Evolutionary conservation across 768 basidiomycete genomes (phyloP).

Genomic region (Macrocybe gigantea): DNA sequence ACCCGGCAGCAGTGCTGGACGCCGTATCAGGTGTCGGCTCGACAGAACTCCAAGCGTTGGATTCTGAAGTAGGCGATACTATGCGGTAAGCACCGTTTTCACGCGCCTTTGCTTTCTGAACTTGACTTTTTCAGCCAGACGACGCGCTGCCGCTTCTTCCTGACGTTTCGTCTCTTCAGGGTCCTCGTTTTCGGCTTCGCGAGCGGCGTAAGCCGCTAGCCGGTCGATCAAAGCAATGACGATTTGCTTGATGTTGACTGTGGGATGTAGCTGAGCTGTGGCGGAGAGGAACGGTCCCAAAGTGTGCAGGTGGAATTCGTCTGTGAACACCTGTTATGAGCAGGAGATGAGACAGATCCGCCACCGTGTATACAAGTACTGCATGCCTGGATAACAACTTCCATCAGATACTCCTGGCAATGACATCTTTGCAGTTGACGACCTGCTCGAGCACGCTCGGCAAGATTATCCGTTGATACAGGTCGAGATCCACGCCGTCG

Average conservation of each 20-base stretch:
- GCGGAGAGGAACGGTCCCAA: slow-evolving; percentile 96
- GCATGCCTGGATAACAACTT: slow-evolving; percentile 94
- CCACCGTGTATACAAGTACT: neutral
- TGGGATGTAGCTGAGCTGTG: slow-evolving; percentile 93
- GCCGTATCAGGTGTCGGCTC: slow-evolving; percentile 25
- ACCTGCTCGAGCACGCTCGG: slow-evolving; percentile 95
- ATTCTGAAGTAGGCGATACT: slow-evolving; percentile 30
- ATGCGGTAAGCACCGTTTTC: slow-evolving; percentile 37
- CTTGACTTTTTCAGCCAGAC: slow-evolving; percentile 84
- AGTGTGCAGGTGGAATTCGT: slow-evolving; percentile 95
- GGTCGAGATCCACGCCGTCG: slow-evolving; percentile 91
- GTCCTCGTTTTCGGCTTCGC: slow-evolving; percentile 95
- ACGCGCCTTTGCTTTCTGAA: slow-evolving; percentile 59
- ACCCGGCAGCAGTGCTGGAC: slow-evolving; percentile 19
- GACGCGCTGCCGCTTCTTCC: slow-evolving; percentile 87
- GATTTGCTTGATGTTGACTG: slow-evolving; percentile 98
- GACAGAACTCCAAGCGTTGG: slow-evolving; percentile 36
- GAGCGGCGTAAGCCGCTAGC: slow-evolving; percentile 90
- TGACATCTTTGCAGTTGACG: slow-evolving; percentile 97
- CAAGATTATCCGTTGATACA: slow-evolving; percentile 83
- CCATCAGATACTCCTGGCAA: slow-evolving; percentile 99
- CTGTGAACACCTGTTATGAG: slow-evolving; percentile 79
- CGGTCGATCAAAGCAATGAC: slow-evolving; percentile 97
- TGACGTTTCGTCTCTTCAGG: slow-evolving; percentile 91
- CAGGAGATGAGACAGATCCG: neutral